These are phyloP conservation scores for Prinsepia uniflora DNA, from an alignment of 306 rosid genomes.

Conservation along the genomic window DNA sequence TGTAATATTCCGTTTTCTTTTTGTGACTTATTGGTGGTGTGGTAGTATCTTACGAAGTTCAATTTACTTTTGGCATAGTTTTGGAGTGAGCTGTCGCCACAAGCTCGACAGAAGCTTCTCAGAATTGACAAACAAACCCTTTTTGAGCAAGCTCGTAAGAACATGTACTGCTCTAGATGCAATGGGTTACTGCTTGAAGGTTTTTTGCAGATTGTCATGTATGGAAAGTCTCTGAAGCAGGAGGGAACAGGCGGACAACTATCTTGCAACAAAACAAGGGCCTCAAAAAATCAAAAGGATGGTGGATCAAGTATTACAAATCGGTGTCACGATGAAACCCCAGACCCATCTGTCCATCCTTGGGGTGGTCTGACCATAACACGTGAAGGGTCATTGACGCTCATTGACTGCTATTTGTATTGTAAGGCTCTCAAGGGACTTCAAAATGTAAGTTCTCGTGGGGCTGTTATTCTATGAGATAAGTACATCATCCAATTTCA, in stretches of 20 bases:
- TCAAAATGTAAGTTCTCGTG: conserved; percentile 58
- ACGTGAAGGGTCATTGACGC: conserved; percentile 84
- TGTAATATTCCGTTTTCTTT: not conserved
- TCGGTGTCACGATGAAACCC: conserved; percentile 73
- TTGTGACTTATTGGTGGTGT: not conserved
- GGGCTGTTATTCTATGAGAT: conserved; percentile 14
- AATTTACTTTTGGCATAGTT: conserved; percentile 52
- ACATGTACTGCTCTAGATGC: conserved; percentile 99
- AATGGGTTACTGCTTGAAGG: conserved; percentile 97
- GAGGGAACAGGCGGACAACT: conserved; percentile 51
- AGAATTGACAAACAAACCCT: conserved; percentile 95
- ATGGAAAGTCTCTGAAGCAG: conserved; percentile 86
- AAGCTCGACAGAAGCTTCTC: conserved; percentile 77
- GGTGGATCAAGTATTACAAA: conserved; percentile 42
- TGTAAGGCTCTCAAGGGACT: conserved; percentile 75
- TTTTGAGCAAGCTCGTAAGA: conserved; percentile 97
- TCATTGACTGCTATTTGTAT: conserved; percentile 79
- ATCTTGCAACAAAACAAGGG: conserved; percentile 44
- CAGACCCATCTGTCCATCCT: conserved; percentile 91
- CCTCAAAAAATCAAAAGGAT: conserved; percentile 48
- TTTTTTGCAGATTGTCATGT: conserved; percentile 90
- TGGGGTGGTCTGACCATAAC: conserved; percentile 97
- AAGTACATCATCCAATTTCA: conserved; percentile 4
- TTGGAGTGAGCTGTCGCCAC: conserved; percentile 73
- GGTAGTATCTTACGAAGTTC: conserved; percentile 22